phyloP scores from a whole-genome alignment of 495 filamentous ascomycete genomes.

The Xylaria nigripes region DNA sequence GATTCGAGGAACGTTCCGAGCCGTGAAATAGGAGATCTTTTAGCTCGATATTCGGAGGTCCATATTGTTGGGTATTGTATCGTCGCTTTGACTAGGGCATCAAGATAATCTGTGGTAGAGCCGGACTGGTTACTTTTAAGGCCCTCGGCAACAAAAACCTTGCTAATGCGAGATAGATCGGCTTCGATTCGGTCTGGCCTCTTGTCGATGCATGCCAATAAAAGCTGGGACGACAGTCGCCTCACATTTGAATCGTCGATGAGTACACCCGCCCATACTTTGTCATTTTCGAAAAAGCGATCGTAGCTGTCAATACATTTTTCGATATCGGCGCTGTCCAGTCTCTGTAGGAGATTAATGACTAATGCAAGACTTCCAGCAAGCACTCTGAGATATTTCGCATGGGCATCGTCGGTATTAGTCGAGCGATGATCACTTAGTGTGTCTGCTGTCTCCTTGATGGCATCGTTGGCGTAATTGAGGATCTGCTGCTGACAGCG shows the following conservation, averaged over 20 bases:
- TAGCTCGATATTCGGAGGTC: slow-evolving; percentile 58
- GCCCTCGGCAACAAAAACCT: slow-evolving; percentile 58
- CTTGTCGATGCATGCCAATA: slow-evolving; percentile 51
- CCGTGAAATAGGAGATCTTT: slow-evolving; percentile 54
- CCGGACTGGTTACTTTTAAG: slow-evolving; percentile 60
- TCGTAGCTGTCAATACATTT: slow-evolving; percentile 43
- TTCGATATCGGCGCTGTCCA: slow-evolving; percentile 41
- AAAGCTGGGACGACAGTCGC: slow-evolving; percentile 57
- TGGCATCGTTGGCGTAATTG: slow-evolving; percentile 69
- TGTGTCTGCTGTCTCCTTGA: slow-evolving; percentile 69
- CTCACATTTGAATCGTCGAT: slow-evolving; percentile 65
- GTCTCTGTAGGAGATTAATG: slow-evolving; percentile 42
- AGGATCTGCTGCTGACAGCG: slow-evolving; percentile 67
- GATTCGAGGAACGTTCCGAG: slow-evolving; percentile 68
- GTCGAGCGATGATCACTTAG: slow-evolving; percentile 82
- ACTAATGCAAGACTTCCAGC: slow-evolving; percentile 55
- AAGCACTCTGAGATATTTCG: slow-evolving; percentile 75
- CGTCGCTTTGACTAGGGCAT: slow-evolving; percentile 56
- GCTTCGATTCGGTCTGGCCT: slow-evolving; percentile 40
- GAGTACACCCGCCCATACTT: slow-evolving; percentile 67
- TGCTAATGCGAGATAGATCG: slow-evolving; percentile 55
- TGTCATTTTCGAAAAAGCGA: slow-evolving; percentile 49
- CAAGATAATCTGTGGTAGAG: slow-evolving; percentile 61
- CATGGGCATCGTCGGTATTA: slow-evolving; percentile 72
- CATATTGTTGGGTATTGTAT: slow-evolving; percentile 58